Base-by-base conservation (phyloP, 2,329 filamentous ascomycete genomes). In the Trichoderma koningiopsis region DNA sequence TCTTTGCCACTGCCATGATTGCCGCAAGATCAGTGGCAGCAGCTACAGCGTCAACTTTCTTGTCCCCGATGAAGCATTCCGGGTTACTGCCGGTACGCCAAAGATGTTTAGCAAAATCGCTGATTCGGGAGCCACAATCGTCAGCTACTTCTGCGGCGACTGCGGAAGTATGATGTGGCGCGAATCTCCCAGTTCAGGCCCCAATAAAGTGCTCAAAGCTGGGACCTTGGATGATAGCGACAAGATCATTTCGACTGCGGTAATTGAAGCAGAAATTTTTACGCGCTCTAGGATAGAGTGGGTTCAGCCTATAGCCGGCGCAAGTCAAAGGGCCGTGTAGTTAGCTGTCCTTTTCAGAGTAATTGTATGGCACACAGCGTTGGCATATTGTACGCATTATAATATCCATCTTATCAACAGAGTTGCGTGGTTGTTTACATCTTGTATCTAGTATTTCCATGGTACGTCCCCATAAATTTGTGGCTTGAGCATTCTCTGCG, bases 21-120 rank as follows among this genome's bases (percentile, higher is more conserved):
- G 61, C 49, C 47, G 49, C 22, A 64, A 64, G 22, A 64, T 64
- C 10, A 40, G 61, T 29, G 61, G 61, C 2, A 64, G 61, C 47
- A 64, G 27, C 31, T 64, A 64, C 49, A 64, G 61, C 2, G 47
- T 55, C 33, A 64, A 55, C 22, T 64, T 55, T 55, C 22, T 64
- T 3, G 8, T 64, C 33, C 61, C 61, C 7, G 33, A 40, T 1
- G 47, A 22, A 10, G 16, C 13, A 27, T 55, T 64, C 10, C 47
- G 19, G 27, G 33, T 64, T 7, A 64, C 33, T 40, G 61, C 22
- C 11, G 61, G 61, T 6, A 55, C 10, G n/a, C 61, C 61, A 53
- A 64, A 64, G 22, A 10, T 64, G 8, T 64, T 64, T 10, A 29
- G 49, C 22, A 64, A 64, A 40, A 16, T 40, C 7, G 61, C 61